phyloP scores from a whole-genome alignment of 257 asterid genomes.

The Scutellaria minor region DNA sequence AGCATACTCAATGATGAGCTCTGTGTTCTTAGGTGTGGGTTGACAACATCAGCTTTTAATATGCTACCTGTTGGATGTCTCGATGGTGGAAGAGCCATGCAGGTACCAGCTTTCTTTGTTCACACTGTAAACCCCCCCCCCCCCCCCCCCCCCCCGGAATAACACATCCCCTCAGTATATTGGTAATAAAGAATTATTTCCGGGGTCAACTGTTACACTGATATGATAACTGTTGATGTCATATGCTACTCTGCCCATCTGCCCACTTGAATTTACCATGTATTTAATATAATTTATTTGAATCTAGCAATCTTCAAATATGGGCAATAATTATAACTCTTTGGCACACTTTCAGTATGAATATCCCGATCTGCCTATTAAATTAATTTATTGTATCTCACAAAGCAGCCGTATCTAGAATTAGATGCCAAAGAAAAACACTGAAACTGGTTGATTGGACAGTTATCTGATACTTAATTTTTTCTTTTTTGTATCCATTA shows the following conservation, averaged over 20 bases:
- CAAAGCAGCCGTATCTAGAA: not conserved
- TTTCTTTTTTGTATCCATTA: not conserved
- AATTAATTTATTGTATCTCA: not conserved
- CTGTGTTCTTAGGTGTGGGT: slow-evolving; percentile 73
- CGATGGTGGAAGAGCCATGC: slow-evolving; percentile 97
- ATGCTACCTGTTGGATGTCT: slow-evolving; percentile 95
- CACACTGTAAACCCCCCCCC: no score
- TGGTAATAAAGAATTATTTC: not conserved
- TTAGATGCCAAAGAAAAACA: not conserved
- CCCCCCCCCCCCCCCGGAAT: not conserved
- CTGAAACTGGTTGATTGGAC: slow-evolving; percentile 3
- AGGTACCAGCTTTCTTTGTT: slow-evolving; percentile 54
- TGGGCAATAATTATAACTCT: not conserved
- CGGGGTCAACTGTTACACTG: not conserved
- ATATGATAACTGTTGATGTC: not conserved
- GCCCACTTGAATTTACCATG: not conserved
- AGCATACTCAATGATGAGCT: slow-evolving; percentile 25
- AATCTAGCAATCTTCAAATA: not conserved
- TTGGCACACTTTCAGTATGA: no score
- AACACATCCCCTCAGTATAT: not conserved
- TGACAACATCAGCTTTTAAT: slow-evolving; percentile 91
- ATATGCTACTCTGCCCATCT: not conserved
- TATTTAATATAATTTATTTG: not conserved
- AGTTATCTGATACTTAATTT: not conserved
- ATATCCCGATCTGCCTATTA: not conserved